phyloP scores from a whole-genome alignment of 139 green algal genomes.

The Asterochloris sp. region DNA sequence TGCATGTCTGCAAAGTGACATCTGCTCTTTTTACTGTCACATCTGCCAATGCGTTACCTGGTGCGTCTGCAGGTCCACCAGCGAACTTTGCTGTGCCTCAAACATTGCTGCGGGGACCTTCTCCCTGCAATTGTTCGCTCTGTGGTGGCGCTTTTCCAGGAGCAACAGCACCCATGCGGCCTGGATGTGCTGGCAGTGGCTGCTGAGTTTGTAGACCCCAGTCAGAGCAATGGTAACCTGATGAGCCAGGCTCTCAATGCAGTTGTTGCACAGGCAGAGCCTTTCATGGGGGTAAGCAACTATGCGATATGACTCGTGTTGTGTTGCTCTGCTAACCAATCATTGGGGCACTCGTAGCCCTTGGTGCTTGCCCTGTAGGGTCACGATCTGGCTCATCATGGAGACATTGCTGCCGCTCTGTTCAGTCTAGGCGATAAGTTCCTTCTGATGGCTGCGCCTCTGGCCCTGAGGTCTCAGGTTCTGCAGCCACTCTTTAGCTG shows the following conservation, averaged over 20 bases:
- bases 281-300: background rate
- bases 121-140: background rate
- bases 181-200: constrained; percentile 1
- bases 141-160: constrained; percentile 5
- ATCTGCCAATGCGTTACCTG: background rate
- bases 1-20: too few species aligned
- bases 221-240: background rate
- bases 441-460: constrained; percentile 3
- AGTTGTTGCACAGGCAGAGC: background rate
- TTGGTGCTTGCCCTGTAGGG: background rate
- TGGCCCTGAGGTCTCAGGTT: background rate
- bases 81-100: background rate
- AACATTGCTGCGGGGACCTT: background rate
- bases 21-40: background rate
- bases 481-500: background rate
- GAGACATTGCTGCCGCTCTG: constrained; percentile 7
- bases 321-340: background rate
- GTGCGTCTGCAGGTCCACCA: background rate
- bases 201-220: background rate
- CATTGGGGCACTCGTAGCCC: background rate
- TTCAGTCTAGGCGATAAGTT: constrained; percentile 6
- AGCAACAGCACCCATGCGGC: constrained; percentile 6
- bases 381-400: background rate
- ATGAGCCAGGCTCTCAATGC: background rate
- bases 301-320: background rate